These are phyloP conservation scores for Nothomitra cinnamomea DNA, from an alignment of 2,329 filamentous ascomycete species.

Conservation along the genomic window DNA sequence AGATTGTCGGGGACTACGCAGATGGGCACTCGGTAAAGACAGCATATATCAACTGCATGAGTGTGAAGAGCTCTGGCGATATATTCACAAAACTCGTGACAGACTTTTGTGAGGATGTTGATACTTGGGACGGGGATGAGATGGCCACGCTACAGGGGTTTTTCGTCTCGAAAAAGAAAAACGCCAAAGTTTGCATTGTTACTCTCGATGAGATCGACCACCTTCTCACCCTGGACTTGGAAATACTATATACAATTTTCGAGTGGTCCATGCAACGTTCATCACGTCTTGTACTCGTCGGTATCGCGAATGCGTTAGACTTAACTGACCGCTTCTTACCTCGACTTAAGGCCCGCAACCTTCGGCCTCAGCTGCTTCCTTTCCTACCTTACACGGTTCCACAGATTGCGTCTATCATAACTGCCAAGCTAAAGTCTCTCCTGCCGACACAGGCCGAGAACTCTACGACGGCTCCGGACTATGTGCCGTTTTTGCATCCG, in stretches of 20 bases:
- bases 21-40: conserved; percentile 39
- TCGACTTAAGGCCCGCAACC: conserved; percentile 76
- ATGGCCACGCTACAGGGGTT: conserved; percentile 50
- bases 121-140: conserved; percentile 47
- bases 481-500: conserved; percentile 79
- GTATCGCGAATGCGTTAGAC: conserved; percentile 91
- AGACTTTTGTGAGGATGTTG: conserved; percentile 43
- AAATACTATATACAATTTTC: conserved; percentile 84
- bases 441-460: conserved; percentile 35
- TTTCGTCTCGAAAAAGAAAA: conserved; percentile 43
- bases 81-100: conserved; percentile 66
- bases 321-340: conserved; percentile 90
- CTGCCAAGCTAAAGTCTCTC: conserved; percentile 60
- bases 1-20: conserved; percentile 48
- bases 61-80: conserved; percentile 74
- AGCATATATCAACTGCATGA: conserved; percentile 91
- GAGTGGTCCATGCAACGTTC: conserved; percentile 80
- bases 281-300: conserved; percentile 68
- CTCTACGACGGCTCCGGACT: conserved; percentile 30
- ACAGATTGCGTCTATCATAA: conserved; percentile 80
- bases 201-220: conserved; percentile 92
- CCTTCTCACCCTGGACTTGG: conserved; percentile 72
- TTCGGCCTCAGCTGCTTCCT: conserved; percentile 77
- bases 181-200: conserved; percentile 52
- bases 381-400: conserved; percentile 82